phyloP scores from a whole-genome alignment of 2,329 filamentous ascomycete genomes.

The Calonectria hawksworthii region DNA sequence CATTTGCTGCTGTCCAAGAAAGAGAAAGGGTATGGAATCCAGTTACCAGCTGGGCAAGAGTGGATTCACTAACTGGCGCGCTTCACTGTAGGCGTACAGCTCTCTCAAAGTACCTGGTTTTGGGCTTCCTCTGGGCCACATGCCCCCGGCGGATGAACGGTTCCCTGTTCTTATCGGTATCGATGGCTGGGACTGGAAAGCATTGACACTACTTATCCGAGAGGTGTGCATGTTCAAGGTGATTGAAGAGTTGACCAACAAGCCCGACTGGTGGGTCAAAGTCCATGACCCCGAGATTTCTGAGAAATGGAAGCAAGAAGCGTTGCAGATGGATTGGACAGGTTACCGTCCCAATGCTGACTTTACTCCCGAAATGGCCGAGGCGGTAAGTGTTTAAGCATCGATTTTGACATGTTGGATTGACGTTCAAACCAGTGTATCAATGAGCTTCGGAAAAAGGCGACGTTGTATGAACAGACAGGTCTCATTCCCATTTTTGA shows the following conservation, averaged over 20 bases:
- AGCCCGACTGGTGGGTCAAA: conserved; percentile 49
- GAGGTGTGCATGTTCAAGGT: conserved; percentile 47
- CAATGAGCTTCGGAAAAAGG: conserved; percentile 62
- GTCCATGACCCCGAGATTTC: conserved; percentile 38
- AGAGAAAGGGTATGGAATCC: not conserved
- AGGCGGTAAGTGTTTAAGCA: not conserved
- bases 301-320: conserved; percentile 44
- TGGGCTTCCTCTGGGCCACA: not conserved
- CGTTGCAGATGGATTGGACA: conserved; percentile 43
- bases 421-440: conserved; percentile 30
- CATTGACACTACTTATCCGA: conserved; percentile 40
- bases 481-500: conserved; percentile 51
- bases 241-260: conserved; percentile 47
- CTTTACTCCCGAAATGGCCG: conserved; percentile 46
- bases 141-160: not conserved
- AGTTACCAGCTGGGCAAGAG: no score
- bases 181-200: conserved; percentile 29
- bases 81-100: not conserved
- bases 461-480: conserved; percentile 53
- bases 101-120: not conserved
- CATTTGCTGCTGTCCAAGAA: not conserved
- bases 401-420: not conserved
- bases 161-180: not conserved
- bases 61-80: not conserved
- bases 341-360: conserved; percentile 31